These are phyloP conservation scores for Penicillium sp. DNA, from an alignment of 2,329 filamentous ascomycete genomes.

Conservation along the genomic window DNA sequence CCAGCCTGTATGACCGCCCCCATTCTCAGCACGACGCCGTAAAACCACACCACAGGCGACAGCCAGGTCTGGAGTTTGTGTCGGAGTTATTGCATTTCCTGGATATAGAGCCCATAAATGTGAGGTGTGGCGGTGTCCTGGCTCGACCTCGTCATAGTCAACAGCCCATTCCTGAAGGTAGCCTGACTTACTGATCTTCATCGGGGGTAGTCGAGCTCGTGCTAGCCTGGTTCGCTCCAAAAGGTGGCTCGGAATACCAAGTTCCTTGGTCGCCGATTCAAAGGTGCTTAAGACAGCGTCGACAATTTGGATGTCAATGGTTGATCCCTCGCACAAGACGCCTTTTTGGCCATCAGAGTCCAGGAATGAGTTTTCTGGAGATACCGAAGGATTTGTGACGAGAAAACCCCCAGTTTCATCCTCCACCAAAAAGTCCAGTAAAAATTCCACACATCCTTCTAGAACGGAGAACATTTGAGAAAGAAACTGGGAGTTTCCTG, in stretches of 20 bases:
- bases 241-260: slow-evolving; percentile 22
- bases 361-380: slow-evolving; percentile 36
- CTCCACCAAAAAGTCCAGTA: slow-evolving; percentile 34
- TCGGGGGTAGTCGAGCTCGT: slow-evolving; percentile 23
- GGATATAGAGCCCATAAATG: slow-evolving; percentile 57
- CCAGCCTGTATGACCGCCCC: slow-evolving; percentile 58
- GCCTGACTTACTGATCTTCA: slow-evolving; percentile 27
- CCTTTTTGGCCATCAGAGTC: slow-evolving; percentile 26
- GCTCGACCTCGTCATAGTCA: slow-evolving; percentile 48
- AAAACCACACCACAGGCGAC: slow-evolving; percentile 33
- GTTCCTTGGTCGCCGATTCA: slow-evolving; percentile 12
- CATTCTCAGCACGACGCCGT: slow-evolving; percentile 38
- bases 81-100: slow-evolving; percentile 44
- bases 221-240: slow-evolving; percentile 13
- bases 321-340: slow-evolving; percentile 45
- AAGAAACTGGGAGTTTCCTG: slow-evolving; percentile 29
- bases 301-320: slow-evolving; percentile 54
- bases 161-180: slow-evolving; percentile 39
- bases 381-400: slow-evolving; percentile 33
- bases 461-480: slow-evolving; percentile 28
- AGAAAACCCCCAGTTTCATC: slow-evolving; percentile 27
- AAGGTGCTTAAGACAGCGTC: slow-evolving; percentile 44
- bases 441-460: slow-evolving; percentile 35
- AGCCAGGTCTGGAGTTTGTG: slow-evolving; percentile 37
- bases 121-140: slow-evolving; percentile 57